A percentile compares a stretch with the other conserved stretches of the same genome.
These are phyloP conservation scores for Talaromyces borbonicus DNA, from an alignment of 495 filamentous ascomycete species.

Conservation along the genomic window DNA sequence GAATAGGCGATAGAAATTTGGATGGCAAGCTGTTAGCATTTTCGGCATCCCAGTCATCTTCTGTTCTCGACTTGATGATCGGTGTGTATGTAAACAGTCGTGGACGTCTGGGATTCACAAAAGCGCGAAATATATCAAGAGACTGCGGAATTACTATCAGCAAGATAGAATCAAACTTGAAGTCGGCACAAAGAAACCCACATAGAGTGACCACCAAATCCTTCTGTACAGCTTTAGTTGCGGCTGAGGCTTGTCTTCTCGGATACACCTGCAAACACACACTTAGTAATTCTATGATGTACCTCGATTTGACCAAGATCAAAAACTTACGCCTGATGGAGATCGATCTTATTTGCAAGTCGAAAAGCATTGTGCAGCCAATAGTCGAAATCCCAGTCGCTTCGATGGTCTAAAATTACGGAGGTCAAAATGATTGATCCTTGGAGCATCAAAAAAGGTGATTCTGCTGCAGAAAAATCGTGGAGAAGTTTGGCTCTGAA, in stretches of 20 bases:
- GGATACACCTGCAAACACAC: constrained; percentile 11
- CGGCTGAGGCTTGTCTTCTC: constrained; percentile 10
- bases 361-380: constrained; percentile 16
- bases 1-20: constrained; percentile 9
- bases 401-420: constrained; percentile 15
- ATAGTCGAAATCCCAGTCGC: constrained; percentile 16
- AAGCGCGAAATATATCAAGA: constrained; percentile 11
- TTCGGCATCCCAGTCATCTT: constrained; percentile 12
- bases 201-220: constrained; percentile 12
- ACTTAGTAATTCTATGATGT: constrained; percentile 10
- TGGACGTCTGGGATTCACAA: constrained; percentile 11
- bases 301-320: constrained; percentile 5
- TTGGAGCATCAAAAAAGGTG: constrained; percentile 16
- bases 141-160: constrained; percentile 11
- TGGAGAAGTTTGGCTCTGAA: constrained; percentile 14
- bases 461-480: constrained; percentile 15
- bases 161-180: constrained; percentile 9
- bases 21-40: constrained; percentile 9
- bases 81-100: constrained; percentile 10
- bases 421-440: constrained; percentile 15
- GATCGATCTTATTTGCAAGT: constrained; percentile 12
- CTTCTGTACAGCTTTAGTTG: constrained; percentile 11
- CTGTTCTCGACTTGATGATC: constrained; percentile 11
- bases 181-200: constrained; percentile 8
- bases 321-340: not conserved